Evolutionary conservation across 352 stramenopile genomes (phyloP), one percentile per base, ranked within the genome.

Genomic region (Pythium vanterpoolii): DNA sequence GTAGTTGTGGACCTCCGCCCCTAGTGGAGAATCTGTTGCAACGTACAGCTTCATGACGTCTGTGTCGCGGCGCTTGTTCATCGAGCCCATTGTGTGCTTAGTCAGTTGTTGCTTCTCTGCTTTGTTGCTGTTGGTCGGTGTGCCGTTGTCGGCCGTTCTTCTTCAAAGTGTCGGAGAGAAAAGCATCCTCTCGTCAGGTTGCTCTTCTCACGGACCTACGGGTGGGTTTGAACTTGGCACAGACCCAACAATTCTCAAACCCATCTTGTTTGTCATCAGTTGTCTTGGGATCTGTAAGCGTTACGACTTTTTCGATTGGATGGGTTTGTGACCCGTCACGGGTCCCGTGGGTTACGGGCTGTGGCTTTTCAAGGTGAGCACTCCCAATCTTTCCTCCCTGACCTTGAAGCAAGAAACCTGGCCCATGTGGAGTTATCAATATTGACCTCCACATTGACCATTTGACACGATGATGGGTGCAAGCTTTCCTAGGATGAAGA

Each of bases 41-140:
- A 62, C 45, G 21, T 39, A 94, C 79, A 96, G 82, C 73, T 96
- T 96, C 87, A 96, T 96, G 70, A 96, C 84, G 68, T 96, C 87
- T 43, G 77, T 93, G 62, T 95, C 86, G 55, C 84, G 82, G 53
- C 87, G 85, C 65, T 90, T 93, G 68, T 88, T 94, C 65, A 70
- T 75, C 58, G 83, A 83, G 70, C 58, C 76, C 78, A 89, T 92
- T 57, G 24, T 71, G 39, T 1, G 34, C 28, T 23, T 18, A 7
- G 38, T 58, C 21, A 21, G 56, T 47, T 21, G 7, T 30, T 52
- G 38, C 46, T 52, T 30, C 38, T 40, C 33, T 40, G 6, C 28
- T 18, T 53, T 38, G 43, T 33, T 16, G 42, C 34, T 46, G 57
- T 65, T n/a, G 23, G 40, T 33, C 45, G 21, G 38, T 40, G n/a